Evolutionary conservation across 2,329 filamentous ascomycete genomes (phyloP).

Genomic region (Aspergillus carbonarius): DNA sequence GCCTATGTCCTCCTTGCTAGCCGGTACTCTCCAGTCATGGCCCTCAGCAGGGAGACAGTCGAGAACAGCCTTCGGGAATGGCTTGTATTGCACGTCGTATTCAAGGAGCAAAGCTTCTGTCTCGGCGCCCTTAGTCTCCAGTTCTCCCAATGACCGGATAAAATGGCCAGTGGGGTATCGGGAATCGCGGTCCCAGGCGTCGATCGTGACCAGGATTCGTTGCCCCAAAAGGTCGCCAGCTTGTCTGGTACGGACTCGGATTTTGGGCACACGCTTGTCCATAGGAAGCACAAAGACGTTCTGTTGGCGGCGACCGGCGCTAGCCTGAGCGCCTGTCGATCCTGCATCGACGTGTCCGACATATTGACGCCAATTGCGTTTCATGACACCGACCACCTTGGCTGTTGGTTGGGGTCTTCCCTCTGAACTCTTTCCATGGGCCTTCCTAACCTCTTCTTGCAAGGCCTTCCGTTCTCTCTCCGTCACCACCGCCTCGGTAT

Average conservation of each 20-base stretch:
- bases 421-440: slow-evolving; percentile 73
- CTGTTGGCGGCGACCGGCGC: slow-evolving; percentile 80
- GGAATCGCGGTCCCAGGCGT: slow-evolving; percentile 92
- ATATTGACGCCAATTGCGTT: slow-evolving; percentile 97
- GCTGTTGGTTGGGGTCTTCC: slow-evolving; percentile 85
- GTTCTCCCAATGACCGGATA: slow-evolving; percentile 83
- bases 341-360: slow-evolving; percentile 92
- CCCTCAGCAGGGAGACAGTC: slow-evolving; percentile 90
- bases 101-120: slow-evolving; percentile 92
- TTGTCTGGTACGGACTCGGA: slow-evolving; percentile 86
- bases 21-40: slow-evolving; percentile 89
- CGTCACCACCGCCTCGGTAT: slow-evolving; percentile 73
- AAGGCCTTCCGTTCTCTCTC: slow-evolving; percentile 82
- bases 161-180: slow-evolving; percentile 92
- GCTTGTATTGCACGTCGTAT: slow-evolving; percentile 95
- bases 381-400: slow-evolving; percentile 85
- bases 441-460: slow-evolving; percentile 86
- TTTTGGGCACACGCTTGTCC: slow-evolving; percentile 98
- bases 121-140: slow-evolving; percentile 96
- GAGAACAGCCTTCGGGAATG: slow-evolving; percentile 91
- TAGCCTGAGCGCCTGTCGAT: slow-evolving; percentile 71
- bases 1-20: slow-evolving; percentile 73
- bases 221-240: slow-evolving; percentile 86
- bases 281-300: slow-evolving; percentile 94
- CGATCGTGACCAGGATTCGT: slow-evolving; percentile 87